phyloP scores from a whole-genome alignment of 2,329 filamentous ascomycete species.

The Stylonectria norvegica region DNA sequence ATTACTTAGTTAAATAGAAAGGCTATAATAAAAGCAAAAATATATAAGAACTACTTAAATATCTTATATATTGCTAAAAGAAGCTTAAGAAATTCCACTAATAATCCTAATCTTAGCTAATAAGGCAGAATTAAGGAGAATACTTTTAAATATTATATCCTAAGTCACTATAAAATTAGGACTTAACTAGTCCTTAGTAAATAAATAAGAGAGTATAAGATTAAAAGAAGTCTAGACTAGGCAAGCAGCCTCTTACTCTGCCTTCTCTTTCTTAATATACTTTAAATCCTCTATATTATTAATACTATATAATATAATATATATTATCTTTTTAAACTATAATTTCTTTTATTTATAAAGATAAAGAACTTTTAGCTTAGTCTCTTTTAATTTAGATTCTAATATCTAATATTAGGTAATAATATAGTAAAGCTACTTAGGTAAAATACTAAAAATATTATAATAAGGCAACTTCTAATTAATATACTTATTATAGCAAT shows the following conservation, averaged over 20 bases:
- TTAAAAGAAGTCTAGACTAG: no score
- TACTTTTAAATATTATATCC: not conserved
- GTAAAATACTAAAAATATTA: not conserved
- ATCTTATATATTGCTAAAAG: slow-evolving; percentile 9
- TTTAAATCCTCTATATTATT: not conserved
- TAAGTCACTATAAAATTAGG: not conserved
- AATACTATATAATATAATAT: not conserved
- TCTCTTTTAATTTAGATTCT: not conserved
- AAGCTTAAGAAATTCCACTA: slow-evolving; percentile 6
- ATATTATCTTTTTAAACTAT: not conserved
- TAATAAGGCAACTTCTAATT: not conserved
- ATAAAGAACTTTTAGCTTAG: not conserved
- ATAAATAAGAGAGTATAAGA: not conserved
- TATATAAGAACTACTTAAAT: slow-evolving; percentile 16
- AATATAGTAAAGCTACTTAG: not conserved
- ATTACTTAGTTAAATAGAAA: slow-evolving; percentile 20
- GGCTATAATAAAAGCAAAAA: slow-evolving; percentile 13
- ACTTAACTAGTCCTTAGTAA: not conserved
- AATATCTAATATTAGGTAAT: not conserved
- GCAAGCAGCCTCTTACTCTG: not conserved
- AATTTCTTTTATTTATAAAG: not conserved
- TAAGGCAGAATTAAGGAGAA: not conserved
- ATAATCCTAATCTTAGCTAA: not conserved
- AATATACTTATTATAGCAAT: not conserved
- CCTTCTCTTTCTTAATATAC: not conserved